Evolutionary conservation across 352 stramenopile species (phyloP).

Genomic region (Elongisporangium anandrum): DNA sequence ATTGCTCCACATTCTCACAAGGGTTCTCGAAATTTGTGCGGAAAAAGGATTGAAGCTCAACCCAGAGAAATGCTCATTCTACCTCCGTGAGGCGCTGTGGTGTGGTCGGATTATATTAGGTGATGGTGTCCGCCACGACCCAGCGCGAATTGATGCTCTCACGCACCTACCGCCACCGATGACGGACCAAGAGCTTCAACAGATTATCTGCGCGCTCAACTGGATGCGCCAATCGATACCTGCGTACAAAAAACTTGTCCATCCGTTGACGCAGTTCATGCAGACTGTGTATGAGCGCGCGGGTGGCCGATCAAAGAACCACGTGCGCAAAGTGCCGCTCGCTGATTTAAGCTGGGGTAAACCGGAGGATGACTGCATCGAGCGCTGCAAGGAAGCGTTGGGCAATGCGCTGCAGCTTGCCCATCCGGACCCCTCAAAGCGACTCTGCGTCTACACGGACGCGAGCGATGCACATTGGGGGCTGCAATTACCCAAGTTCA

Average conservation of each 20-base stretch:
- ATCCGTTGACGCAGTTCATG: neutral
- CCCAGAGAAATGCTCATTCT: slow-evolving; percentile 7
- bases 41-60: slow-evolving; percentile 8
- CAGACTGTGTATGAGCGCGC: neutral
- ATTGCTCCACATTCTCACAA: slow-evolving; percentile 1
- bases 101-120: slow-evolving; percentile 1
- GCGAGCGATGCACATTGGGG: neutral
- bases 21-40: slow-evolving; percentile 2
- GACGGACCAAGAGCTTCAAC: neutral
- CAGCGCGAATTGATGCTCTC: neutral
- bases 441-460: neutral
- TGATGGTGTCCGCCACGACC: neutral
- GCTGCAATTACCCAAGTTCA: neutral
- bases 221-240: neutral
- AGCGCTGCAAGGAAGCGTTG: neutral
- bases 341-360: neutral
- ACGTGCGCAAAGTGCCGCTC: neutral
- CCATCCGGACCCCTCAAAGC: neutral
- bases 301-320: neutral
- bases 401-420: neutral
- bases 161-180: neutral
- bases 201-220: neutral
- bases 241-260: neutral
- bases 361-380: neutral
- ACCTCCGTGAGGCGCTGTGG: slow-evolving; percentile 6